Base-by-base conservation (phyloP, 495 filamentous ascomycete genomes). In the Haplographium delicatum region DNA sequence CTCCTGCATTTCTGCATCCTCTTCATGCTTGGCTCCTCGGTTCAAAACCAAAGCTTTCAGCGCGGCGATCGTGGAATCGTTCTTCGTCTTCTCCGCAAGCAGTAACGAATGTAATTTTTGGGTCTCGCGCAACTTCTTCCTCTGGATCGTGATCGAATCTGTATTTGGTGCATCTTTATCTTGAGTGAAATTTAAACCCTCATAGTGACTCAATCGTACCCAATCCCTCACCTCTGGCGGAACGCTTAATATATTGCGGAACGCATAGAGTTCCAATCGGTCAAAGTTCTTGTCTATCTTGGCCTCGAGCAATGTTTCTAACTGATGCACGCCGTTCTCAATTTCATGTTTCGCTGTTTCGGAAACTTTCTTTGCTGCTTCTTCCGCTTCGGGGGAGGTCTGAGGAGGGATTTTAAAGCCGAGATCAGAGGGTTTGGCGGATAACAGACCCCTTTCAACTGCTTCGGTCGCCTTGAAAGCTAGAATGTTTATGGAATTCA, bases 401-500 rank as follows among this genome's bases (percentile, higher is more conserved):
- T 72, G n/a, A 69, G 71, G 38, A 72, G 68, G 69, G 51, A 60
- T 51, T 61, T 57, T 63, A 71, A 96, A 97, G 9, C 93, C 93
- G 44, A 98, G 80, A 9, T 75, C 68, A 16, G 80, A 69, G 1
- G 91, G 87, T 0, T 84, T 76, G 6, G 84, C 82, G 38, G 74
- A 73, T 30, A 89, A 69, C 18, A 97, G 79, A 5, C 86, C 88
- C 43, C 76, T 74, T 65, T 98, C 93, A 53, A 96, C 76, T 52
- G 81, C 83, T 52, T 86, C 84, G 54, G 95, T 82, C 45, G 88
- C 88, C 60, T 81, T 81, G 67, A 91, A 91, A 59, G 89, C 82
- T 59, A 96, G 73, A 48, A 86, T 85, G 72, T 97, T 97, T 60
- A 96, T 81, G 51, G 83, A 83, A 73, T 98, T 96, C 70, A 97